A percentile compares a stretch with the other conserved stretches of the same genome.
These are phyloP conservation scores for Salicornia ramosissima DNA, from an alignment of 148 eudicot species.

Conservation along the genomic window DNA sequence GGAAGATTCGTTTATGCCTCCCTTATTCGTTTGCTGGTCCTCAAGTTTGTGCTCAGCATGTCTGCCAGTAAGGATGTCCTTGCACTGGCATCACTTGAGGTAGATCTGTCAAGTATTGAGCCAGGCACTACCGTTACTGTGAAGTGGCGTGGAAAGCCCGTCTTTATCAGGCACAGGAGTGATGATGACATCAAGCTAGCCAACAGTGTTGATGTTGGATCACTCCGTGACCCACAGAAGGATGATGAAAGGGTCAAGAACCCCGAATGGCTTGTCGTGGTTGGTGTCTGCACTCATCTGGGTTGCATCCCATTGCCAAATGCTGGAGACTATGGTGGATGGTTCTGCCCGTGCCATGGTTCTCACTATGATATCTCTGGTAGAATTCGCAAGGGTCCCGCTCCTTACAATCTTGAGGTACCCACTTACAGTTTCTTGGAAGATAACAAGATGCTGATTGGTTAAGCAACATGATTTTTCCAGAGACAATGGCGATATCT, in stretches of 20 bases:
- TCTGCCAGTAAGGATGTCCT: constrained; percentile 75
- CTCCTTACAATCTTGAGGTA: constrained; percentile 69
- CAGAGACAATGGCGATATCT: constrained; percentile 23
- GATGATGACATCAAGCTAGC: constrained; percentile 59
- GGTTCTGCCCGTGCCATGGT: constrained; percentile 87
- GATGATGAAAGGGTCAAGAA: constrained; percentile 63
- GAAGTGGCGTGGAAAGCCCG: constrained; percentile 91
- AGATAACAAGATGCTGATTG: constrained; percentile 59
- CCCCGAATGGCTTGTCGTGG: constrained; percentile 74
- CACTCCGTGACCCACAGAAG: constrained; percentile 64
- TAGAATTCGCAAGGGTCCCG: constrained; percentile 69
- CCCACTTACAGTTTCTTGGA: constrained; percentile 70
- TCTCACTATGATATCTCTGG: constrained; percentile 77
- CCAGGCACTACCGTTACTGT: constrained; percentile 71
- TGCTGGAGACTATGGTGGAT: constrained; percentile 69
- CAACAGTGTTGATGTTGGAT: constrained; percentile 45
- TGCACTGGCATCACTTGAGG: constrained; percentile 68
- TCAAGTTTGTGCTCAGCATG: constrained; percentile 76
- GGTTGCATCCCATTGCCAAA: constrained; percentile 78
- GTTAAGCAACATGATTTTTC: constrained; percentile 27
- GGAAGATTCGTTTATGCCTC: constrained; percentile 73
- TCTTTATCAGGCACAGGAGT: constrained; percentile 61
- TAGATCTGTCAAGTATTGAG: constrained; percentile 64
- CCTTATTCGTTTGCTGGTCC: constrained; percentile 55
- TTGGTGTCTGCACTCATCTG: constrained; percentile 74